phyloP scores from a whole-genome alignment of 345 rosid genomes.

The Mercurialis annua region DNA sequence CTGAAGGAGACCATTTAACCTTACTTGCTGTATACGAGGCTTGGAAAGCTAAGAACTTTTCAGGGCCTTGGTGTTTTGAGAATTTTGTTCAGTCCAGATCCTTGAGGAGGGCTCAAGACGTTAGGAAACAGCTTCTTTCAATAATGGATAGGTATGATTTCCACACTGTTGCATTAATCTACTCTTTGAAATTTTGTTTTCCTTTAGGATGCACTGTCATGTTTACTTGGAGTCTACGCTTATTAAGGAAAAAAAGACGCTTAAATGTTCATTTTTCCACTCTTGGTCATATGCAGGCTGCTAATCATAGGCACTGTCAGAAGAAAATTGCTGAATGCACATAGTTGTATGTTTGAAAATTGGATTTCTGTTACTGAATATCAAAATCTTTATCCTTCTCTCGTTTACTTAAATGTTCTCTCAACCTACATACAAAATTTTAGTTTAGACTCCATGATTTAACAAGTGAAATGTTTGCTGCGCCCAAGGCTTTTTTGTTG shows the following conservation, averaged over 20 bases:
- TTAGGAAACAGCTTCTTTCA: conserved; percentile 85
- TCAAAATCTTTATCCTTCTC: neutral
- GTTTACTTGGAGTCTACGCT: neutral
- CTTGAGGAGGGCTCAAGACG: conserved; percentile 86
- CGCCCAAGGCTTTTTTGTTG: no score
- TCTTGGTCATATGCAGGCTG: neutral
- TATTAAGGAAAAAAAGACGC: neutral
- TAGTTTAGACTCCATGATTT: neutral
- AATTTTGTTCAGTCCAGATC: conserved; percentile 87
- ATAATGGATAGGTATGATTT: conserved; percentile 90
- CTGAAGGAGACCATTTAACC: conserved; percentile 92
- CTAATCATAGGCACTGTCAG: neutral
- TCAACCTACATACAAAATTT: neutral
- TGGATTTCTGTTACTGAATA: neutral
- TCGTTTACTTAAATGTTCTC: neutral
- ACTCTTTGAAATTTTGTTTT: no score
- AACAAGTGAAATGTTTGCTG: neutral
- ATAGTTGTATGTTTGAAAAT: neutral
- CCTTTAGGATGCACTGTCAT: neutral
- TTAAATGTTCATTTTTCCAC: neutral
- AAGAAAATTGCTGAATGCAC: neutral
- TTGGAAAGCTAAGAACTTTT: conserved; percentile 91
- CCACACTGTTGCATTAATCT: neutral
- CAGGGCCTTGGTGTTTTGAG: conserved; percentile 94
- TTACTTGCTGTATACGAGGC: conserved; percentile 90